A percentile compares a stretch with the other conserved stretches of the same genome.
Evolutionary conservation across 2,329 filamentous ascomycete species (phyloP).

Genomic region (Corinectria fuckeliana): DNA sequence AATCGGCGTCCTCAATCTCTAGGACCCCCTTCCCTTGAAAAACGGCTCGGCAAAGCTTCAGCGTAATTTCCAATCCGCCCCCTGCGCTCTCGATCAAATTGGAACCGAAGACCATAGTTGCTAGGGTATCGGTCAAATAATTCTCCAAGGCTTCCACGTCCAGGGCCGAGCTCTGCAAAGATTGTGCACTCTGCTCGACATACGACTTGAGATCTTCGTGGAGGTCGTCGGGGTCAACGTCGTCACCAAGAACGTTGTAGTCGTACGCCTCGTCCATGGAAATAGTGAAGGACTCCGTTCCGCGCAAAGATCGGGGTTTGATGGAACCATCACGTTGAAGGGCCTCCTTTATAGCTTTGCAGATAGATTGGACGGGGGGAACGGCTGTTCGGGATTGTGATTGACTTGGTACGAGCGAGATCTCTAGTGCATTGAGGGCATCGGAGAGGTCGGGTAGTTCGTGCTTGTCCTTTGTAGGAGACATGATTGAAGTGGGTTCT

Average conservation of each 20-base stretch:
- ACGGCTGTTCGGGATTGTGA: no score
- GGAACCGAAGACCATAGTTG: slow-evolving; percentile 12
- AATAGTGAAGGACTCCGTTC: neutral
- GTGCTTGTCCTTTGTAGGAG: no score
- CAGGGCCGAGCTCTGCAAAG: neutral
- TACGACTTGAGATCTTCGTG: neutral
- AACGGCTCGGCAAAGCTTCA: neutral
- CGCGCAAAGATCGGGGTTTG: neutral
- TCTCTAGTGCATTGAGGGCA: no score
- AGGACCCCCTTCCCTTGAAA: neutral
- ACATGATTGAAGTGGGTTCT: no score
- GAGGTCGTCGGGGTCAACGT: neutral
- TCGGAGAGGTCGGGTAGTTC: no score
- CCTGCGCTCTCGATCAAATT: slow-evolving; percentile 16
- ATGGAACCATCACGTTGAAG: no score
- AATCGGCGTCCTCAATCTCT: neutral
- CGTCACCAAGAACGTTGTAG: neutral
- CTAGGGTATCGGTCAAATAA: neutral
- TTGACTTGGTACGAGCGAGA: no score
- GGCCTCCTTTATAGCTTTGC: neutral
- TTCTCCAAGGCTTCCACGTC: neutral
- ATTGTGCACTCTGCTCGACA: neutral
- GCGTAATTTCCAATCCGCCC: neutral
- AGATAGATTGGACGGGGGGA: neutral
- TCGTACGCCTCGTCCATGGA: slow-evolving; percentile 3